phyloP scores from a whole-genome alignment of 345 rosid genomes.

The Boechera divaricarpa region DNA sequence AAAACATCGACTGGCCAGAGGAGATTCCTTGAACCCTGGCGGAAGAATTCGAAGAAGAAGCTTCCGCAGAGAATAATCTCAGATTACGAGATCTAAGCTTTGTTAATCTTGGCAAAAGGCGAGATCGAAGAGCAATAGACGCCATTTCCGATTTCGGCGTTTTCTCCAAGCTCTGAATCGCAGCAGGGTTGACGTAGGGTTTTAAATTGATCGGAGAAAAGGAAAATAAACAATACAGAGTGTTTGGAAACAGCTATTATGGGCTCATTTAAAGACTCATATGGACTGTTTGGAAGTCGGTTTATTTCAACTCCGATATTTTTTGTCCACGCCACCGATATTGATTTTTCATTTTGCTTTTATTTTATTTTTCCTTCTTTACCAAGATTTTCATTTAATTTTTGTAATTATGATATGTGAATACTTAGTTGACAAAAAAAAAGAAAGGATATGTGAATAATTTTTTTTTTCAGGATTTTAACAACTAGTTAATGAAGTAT shows the following conservation, averaged over 20 bases:
- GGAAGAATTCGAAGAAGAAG: slow-evolving; percentile 48
- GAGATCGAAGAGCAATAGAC: slow-evolving; percentile 59
- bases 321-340: slow-evolving; percentile 7
- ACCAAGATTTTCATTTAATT: background rate
- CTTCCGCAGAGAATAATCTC: slow-evolving; percentile 50
- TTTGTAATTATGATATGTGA: background rate
- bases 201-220: slow-evolving; percentile 39
- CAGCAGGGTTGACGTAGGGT: slow-evolving; percentile 45
- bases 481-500: background rate
- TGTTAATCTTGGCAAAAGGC: slow-evolving; percentile 42
- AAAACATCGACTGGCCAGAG: slow-evolving; percentile 53
- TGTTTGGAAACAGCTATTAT: slow-evolving; percentile 39
- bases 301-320: slow-evolving; percentile 25
- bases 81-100: slow-evolving; percentile 37
- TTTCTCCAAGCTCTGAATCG: slow-evolving; percentile 24
- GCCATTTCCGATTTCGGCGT: slow-evolving; percentile 54
- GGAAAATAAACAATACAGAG: background rate
- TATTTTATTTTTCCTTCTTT: background rate
- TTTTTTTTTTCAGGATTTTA: no score
- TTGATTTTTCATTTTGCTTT: background rate
- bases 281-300: slow-evolving; percentile 42
- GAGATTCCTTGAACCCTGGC: slow-evolving; percentile 50
- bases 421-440: background rate
- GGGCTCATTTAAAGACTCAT: background rate
- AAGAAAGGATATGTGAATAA: background rate